phyloP scores from a whole-genome alignment of 768 basidiomycete species.

The Pluteus cervinus region DNA sequence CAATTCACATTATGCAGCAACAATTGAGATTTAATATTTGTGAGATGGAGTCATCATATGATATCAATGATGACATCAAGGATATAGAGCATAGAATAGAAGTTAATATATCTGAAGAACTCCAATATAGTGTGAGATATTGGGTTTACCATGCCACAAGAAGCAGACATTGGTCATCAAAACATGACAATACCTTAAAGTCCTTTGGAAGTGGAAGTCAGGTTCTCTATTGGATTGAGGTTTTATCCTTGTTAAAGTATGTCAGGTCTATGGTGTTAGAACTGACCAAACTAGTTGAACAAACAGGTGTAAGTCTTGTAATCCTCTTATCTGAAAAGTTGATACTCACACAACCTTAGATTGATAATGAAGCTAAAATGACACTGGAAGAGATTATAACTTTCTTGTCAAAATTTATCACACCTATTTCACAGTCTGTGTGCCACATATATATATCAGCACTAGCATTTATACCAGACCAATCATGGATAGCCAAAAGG shows the following conservation, averaged over 20 bases:
- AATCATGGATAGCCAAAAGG: slow-evolving; percentile 15
- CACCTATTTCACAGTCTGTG: slow-evolving; percentile 21
- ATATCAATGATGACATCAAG: slow-evolving; percentile 19
- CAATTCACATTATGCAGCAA: slow-evolving; percentile 22
- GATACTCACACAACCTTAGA: neutral
- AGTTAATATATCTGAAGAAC: slow-evolving; percentile 17
- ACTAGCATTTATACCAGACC: slow-evolving; percentile 23
- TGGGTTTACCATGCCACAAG: slow-evolving; percentile 25
- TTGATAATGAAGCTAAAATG: neutral
- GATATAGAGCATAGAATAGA: slow-evolving; percentile 12
- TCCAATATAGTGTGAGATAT: slow-evolving; percentile 29
- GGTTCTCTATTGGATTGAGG: slow-evolving; percentile 34
- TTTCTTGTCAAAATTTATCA: slow-evolving; percentile 25
- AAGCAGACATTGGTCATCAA: too few relatives aligned
- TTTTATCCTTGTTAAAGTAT: slow-evolving; percentile 17
- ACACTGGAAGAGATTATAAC: slow-evolving; percentile 15
- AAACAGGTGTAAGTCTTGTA: too few relatives aligned
- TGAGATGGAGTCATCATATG: slow-evolving; percentile 24
- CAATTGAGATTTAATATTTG: slow-evolving; percentile 35
- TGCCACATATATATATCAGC: slow-evolving; percentile 35
- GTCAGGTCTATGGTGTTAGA: slow-evolving; percentile 8
- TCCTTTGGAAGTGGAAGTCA: slow-evolving; percentile 11
- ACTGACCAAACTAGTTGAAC: slow-evolving; percentile 2
- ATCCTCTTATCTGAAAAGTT: neutral
- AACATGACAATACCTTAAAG: slow-evolving; percentile 6